Conservation (phyloP, 2,329 filamentous ascomycete genomes). For the Cladosporium velox region DNA sequence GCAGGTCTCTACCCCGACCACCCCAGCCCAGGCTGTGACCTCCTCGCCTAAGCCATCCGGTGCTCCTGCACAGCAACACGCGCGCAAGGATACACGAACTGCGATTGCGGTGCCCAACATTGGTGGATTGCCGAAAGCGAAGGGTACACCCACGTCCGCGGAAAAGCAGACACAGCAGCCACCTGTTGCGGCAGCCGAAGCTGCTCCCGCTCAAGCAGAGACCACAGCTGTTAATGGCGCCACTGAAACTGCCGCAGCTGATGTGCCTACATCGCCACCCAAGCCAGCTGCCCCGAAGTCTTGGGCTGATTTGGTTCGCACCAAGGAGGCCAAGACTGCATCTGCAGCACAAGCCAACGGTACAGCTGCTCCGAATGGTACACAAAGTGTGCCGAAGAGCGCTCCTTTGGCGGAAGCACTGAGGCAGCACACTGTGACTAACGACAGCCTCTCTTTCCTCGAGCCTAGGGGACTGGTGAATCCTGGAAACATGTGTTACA, state of each 20-base stretch:
- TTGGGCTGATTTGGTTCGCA: conserved; percentile 69
- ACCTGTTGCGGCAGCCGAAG: not conserved
- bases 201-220: not conserved
- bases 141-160: conserved; percentile 41
- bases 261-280: conserved; percentile 46
- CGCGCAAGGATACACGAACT: conserved; percentile 46
- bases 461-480: conserved; percentile 94
- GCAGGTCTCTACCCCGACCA: conserved; percentile 51
- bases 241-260: conserved; percentile 29
- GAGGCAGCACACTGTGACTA: conserved; percentile 68
- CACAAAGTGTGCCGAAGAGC: conserved; percentile 47
- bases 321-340: conserved; percentile 43
- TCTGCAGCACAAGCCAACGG: conserved; percentile 33
- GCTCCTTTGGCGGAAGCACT: conserved; percentile 74
- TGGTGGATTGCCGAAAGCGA: conserved; percentile 49
- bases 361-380: conserved; percentile 28
- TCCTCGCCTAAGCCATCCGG: conserved; percentile 37
- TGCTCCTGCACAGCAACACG: conserved; percentile 31
- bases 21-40: conserved; percentile 39
- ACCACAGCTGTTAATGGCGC: conserved; percentile 11
- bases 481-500: conserved; percentile 99
- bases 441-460: conserved; percentile 74
- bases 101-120: conserved; percentile 56
- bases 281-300: conserved; percentile 51
- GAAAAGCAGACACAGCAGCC: conserved; percentile 33